Base-by-base conservation (phyloP, 2,329 filamentous ascomycete species). In the Calonectria honghensis region DNA sequence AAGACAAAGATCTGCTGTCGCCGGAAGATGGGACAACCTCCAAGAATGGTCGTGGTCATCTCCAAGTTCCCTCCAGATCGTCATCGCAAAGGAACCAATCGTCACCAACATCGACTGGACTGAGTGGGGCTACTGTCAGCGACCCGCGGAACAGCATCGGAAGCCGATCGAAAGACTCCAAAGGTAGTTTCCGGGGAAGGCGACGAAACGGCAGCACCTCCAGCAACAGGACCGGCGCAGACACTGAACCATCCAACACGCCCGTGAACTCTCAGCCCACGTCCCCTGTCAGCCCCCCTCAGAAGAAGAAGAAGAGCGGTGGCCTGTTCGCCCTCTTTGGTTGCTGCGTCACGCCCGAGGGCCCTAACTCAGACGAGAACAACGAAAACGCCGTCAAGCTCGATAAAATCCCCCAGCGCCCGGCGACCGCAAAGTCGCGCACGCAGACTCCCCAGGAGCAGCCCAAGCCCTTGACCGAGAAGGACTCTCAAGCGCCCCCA, bases 121-220 rank as follows among this genome's bases (percentile, higher is more conserved):
- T 93, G 76, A 92, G 90, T 84, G 91, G 91, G 80, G 89, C 87
- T 61, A 92, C 91, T 68, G 89, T 88, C 71, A 89, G 87, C 84
- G 91, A 93, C 78, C 86, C 89, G 71, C 87, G 89, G 83, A 92
- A 91, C 80, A 93, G 91, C 82, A 91, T 92, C 79, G 90, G 90
- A 78, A 89, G 90, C 73, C 89, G 89, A 78, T 94, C 93, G 64
- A 93, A 91, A 84, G 91, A 91, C 79, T 93, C 91, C 75, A 92
- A 90, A 85, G 87, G 89, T 78, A 94, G 92, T 85, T 91, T 93
- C 80, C 85, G 91, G 70, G 92, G 89, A 76, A 88, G 90, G 78
- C 89, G 90, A 80, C 89, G 91, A 81, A 94, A 94, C 85, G 91
- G 91, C 79, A 95, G 93, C 85, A 89, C 91, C 75, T 91, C 91